phyloP scores from a whole-genome alignment of 768 basidiomycete genomes.

The Floccularia luteovirens region DNA sequence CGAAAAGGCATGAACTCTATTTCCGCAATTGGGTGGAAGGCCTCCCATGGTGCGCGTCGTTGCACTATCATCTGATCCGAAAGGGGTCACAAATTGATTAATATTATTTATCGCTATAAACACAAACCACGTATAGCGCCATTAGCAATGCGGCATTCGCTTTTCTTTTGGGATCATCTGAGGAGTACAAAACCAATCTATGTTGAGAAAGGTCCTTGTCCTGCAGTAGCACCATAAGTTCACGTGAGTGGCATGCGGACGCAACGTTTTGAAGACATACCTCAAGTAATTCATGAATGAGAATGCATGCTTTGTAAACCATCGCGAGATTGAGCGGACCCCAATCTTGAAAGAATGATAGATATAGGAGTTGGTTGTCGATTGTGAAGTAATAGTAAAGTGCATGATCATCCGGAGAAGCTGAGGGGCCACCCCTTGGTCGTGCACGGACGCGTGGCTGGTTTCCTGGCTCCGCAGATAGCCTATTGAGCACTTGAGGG shows the following conservation, averaged over 20 bases:
- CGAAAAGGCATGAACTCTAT: constrained; percentile 93
- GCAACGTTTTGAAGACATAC: constrained; percentile 28
- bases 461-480: constrained; percentile 41
- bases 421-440: constrained; percentile 49
- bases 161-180: constrained; percentile 78
- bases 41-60: constrained; percentile 86
- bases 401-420: constrained; percentile 67
- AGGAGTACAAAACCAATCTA: constrained; percentile 82
- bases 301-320: constrained; percentile 89
- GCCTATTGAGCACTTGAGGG: constrained; percentile 56
- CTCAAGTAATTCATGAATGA: constrained; percentile 85
- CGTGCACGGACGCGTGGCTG: constrained; percentile 57
- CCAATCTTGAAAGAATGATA: constrained; percentile 94
- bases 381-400: constrained; percentile 88
- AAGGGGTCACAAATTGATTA: constrained; percentile 7
- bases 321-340: constrained; percentile 88
- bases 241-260: constrained; percentile 33
- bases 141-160: constrained; percentile 94
- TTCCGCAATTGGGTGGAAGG: constrained; percentile 89
- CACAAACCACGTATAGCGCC: constrained; percentile 83
- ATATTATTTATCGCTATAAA: not conserved
- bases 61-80: constrained; percentile 80
- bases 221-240: constrained; percentile 30
- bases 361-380: constrained; percentile 87
- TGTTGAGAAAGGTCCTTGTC: constrained; percentile 68